These are phyloP conservation scores for Ochetophila trinervis DNA, from an alignment of 306 rosid species.

Conservation along the genomic window DNA sequence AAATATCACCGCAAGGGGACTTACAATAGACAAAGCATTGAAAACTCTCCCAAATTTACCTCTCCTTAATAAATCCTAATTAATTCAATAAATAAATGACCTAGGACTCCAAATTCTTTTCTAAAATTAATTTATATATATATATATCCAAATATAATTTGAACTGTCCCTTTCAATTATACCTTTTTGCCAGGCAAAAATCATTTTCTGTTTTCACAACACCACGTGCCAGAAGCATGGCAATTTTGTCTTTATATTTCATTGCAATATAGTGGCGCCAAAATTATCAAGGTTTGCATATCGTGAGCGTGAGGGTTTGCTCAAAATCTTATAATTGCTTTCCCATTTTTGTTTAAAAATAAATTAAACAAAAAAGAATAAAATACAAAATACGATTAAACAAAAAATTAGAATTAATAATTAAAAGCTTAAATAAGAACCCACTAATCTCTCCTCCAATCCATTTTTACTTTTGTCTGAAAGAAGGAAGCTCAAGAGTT, in stretches of 20 bases:
- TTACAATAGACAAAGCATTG: too few species aligned
- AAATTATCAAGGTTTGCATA: not conserved
- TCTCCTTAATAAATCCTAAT: constrained; percentile 23
- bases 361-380: not conserved
- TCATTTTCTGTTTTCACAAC: not conserved
- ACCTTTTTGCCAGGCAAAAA: not conserved
- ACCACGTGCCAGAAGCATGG: not conserved
- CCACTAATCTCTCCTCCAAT: constrained; percentile 60
- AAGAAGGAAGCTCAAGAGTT: constrained; percentile 65
- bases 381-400: not conserved
- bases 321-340: not conserved
- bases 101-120: not conserved
- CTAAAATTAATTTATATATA: not conserved
- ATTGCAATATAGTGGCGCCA: not conserved
- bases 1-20: too few species aligned
- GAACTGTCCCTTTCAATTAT: not conserved
- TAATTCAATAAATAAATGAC: constrained; percentile 14
- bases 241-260: not conserved
- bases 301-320: not conserved
- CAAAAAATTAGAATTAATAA: constrained; percentile 8
- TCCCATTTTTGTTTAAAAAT: not conserved
- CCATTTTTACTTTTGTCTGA: constrained; percentile 30
- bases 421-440: constrained; percentile 28
- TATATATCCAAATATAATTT: not conserved
- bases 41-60: constrained; percentile 29